A percentile compares a stretch with the other conserved stretches of the same genome.
Evolutionary conservation across 257 asterid species (phyloP).

Genomic region (Solanum pennellii): DNA sequence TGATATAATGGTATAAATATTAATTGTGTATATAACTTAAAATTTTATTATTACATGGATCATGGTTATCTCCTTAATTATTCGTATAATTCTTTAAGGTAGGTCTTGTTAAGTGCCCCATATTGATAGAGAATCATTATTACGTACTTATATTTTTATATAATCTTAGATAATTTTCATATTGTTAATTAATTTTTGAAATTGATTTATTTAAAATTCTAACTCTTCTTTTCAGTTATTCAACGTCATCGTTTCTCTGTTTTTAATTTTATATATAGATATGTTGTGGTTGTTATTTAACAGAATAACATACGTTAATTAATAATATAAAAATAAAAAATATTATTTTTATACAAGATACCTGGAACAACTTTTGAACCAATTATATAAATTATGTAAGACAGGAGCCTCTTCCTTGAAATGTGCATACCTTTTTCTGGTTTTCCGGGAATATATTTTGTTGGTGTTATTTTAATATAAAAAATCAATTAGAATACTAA

Average conservation of each 20-base stretch:
- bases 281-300: not conserved
- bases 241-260: not conserved
- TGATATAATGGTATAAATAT: no score
- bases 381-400: not conserved
- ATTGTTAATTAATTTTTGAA: not conserved
- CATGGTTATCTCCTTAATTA: not conserved
- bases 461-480: not conserved
- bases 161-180: not conserved
- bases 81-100: not conserved
- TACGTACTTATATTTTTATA: not conserved
- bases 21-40: not conserved
- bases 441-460: not conserved
- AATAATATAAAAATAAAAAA: not conserved
- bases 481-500: no score
- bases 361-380: not conserved
- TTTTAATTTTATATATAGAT: not conserved
- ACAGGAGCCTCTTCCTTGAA: not conserved
- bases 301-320: not conserved
- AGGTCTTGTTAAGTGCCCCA: not conserved
- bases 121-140: not conserved
- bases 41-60: no score
- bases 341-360: not conserved
- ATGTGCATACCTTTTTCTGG: not conserved
- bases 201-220: not conserved
- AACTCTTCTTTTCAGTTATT: not conserved